Percentiles rank a stretch among this genome's conserved stretches.
Evolutionary conservation across 2,329 filamentous ascomycete genomes (phyloP).

Genomic region (Thelonectria discophora): DNA sequence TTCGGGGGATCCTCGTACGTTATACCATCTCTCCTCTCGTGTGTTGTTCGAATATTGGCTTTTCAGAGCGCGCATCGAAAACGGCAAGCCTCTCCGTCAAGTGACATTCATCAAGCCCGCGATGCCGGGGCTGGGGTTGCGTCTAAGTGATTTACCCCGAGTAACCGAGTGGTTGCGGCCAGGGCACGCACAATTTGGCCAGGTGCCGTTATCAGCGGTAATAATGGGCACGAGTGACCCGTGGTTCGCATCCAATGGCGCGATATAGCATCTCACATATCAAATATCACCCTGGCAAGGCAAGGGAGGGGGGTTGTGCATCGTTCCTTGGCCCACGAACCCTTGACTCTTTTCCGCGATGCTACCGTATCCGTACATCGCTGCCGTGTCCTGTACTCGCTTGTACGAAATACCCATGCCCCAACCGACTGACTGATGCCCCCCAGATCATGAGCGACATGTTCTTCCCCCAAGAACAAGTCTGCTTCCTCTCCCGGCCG

Average conservation of each 20-base stretch:
- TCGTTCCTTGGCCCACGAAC: conserved; percentile 23
- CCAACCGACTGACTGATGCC: too few relatives aligned
- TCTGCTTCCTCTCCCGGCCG: conserved; percentile 49
- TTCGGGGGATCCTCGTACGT: conserved; percentile 50
- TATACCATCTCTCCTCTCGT: too few relatives aligned
- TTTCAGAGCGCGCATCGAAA: not conserved
- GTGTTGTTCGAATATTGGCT: not conserved
- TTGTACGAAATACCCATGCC: conserved; percentile 33
- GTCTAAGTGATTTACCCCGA: conserved; percentile 9
- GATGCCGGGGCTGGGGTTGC: not conserved
- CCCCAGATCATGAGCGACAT: conserved; percentile 51
- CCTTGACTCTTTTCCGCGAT: conserved; percentile 33
- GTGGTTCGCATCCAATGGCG: conserved; percentile 37
- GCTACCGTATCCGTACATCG: conserved; percentile 36
- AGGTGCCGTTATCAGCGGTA: conserved; percentile 9
- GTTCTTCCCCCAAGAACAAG: conserved; percentile 47
- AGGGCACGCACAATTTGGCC: not conserved
- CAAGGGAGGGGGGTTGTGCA: conserved; percentile 39
- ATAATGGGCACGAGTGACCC: conserved; percentile 2
- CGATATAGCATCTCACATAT: conserved; percentile 40
- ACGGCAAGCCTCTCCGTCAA: conserved; percentile 4
- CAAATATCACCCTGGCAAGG: conserved; percentile 31
- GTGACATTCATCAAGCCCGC: conserved; percentile 4
- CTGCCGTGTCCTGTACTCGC: not conserved
- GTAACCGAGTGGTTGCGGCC: conserved; percentile 12